Evolutionary conservation across 768 basidiomycete genomes (phyloP), one percentile per base, ranked within the genome.

Genomic region (Lactarius trivialis): DNA sequence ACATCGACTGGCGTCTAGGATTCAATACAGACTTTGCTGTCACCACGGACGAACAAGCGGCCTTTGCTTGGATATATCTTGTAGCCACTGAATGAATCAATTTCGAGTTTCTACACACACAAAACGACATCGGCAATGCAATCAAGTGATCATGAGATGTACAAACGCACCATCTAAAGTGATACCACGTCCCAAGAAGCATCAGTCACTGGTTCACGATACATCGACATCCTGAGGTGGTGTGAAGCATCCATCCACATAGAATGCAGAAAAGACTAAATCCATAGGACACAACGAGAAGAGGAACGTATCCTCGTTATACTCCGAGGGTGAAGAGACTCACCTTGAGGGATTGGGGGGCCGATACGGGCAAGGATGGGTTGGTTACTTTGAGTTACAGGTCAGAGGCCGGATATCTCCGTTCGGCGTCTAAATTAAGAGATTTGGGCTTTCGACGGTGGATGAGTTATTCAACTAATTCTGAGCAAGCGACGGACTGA

Each of bases 11-110:
- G n/a, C 30, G 8, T 11, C 7, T 32, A 24, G 9, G n/a, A 50
- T 11, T 36, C 34, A 26, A 26, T 56, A 74, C 80, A 70, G 67
- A 93, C 94, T 80, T 97, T 98, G 80, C 88, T 90, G 85, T 96
- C 93, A 70, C 91, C 92, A 69, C 93, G 89, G 73, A 96, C 92
- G 74, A 95, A 95, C 70, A 93, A 84, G 73, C 90, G 91, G 75
- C 95, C 96, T 89, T 89, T 96, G 78, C 85, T 85, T 69, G 96
- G 96, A 86, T 98, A 99, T 82, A 99, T 95, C 73, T 89, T 88
- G 85, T 82, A 93, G 71, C 92, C 91, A 71, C 94, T 96, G 85
- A 99, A 98, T 63, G 88, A 88, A 82, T 98, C 97, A 80, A 93
- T 90, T 79, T 98, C 96, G 82, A 98, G 86, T 86, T 98, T 98